These are phyloP conservation scores for Plectranthus barbatus DNA, from an alignment of 257 asterid species.

Conservation along the genomic window DNA sequence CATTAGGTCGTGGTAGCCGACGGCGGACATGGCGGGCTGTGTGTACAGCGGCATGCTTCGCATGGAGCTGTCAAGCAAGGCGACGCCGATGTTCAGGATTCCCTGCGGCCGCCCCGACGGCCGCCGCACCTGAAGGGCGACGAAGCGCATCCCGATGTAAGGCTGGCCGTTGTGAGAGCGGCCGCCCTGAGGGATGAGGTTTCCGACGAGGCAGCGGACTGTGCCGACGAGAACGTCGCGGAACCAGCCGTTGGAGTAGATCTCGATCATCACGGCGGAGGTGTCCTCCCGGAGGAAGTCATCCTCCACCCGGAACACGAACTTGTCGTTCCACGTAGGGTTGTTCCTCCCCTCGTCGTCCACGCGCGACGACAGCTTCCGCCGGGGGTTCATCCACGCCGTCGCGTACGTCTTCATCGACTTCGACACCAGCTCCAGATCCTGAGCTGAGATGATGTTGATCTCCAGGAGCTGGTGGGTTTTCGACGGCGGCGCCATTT, in stretches of 20 bases:
- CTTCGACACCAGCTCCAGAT: slow-evolving; percentile 57
- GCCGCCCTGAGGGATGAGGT: slow-evolving; percentile 50
- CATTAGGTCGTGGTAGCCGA: slow-evolving; percentile 50
- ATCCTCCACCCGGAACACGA: slow-evolving; percentile 83
- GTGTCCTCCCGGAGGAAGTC: slow-evolving; percentile 60
- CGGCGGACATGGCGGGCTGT: slow-evolving; percentile 57
- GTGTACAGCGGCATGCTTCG: slow-evolving; percentile 73
- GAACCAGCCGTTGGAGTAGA: slow-evolving; percentile 48
- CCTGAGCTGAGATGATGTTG: slow-evolving; percentile 81
- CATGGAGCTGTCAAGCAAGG: slow-evolving; percentile 65
- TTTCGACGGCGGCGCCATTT: slow-evolving; percentile 38
- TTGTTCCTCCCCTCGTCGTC: slow-evolving; percentile 50
- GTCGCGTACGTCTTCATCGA: slow-evolving; percentile 75
- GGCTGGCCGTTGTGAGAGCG: slow-evolving; percentile 18
- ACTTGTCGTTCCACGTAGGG: slow-evolving; percentile 92
- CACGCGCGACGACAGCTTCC: slow-evolving; percentile 57
- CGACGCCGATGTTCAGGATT: slow-evolving; percentile 74
- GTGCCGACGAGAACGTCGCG: slow-evolving; percentile 58
- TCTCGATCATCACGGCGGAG: slow-evolving; percentile 69
- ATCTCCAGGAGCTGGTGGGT: slow-evolving; percentile 76
- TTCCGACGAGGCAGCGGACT: slow-evolving; percentile 75
- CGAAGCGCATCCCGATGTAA: slow-evolving; percentile 63
- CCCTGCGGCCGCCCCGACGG: slow-evolving; percentile 95
- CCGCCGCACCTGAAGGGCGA: slow-evolving; percentile 95
- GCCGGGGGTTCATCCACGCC: slow-evolving; percentile 65